Conservation (phyloP, 2,329 filamentous ascomycete genomes). For the Nannizzia gypsea region DNA sequence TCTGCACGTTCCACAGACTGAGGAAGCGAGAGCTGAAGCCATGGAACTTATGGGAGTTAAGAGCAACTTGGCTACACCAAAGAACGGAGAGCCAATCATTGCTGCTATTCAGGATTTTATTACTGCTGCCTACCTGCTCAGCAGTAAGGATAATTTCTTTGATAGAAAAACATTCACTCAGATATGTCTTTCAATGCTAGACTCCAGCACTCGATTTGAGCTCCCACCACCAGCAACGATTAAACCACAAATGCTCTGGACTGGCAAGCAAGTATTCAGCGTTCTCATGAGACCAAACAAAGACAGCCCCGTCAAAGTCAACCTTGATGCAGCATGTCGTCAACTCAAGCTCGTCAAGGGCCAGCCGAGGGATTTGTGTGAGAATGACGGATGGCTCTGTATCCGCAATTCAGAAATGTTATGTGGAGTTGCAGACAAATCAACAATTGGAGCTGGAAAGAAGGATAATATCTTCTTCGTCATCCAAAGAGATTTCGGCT, state of each 20-base stretch:
- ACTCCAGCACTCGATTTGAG: conserved; percentile 63
- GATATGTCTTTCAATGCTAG: conserved; percentile 88
- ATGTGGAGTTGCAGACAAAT: conserved; percentile 97
- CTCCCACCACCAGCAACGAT: conserved; percentile 76
- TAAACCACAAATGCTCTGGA: conserved; percentile 83
- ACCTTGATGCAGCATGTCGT: conserved; percentile 85
- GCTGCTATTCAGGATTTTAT: conserved; percentile 99
- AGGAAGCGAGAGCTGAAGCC: conserved; percentile 89
- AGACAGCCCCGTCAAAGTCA: conserved; percentile 69
- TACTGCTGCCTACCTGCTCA: conserved; percentile 81
- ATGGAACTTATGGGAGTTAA: conserved; percentile 97
- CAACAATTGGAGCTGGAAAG: conserved; percentile 91
- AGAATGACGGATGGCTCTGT: conserved; percentile 81
- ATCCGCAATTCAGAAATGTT: conserved; percentile 95
- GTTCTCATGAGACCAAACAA: conserved; percentile 83
- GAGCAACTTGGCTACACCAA: conserved; percentile 87
- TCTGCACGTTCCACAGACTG: conserved; percentile 90
- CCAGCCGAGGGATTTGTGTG: conserved; percentile 51
- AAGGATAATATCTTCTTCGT: conserved; percentile 98
- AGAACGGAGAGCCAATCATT: conserved; percentile 96
- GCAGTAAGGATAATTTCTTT: conserved; percentile 85
- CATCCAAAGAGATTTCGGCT: conserved; percentile 87
- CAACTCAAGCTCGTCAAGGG: conserved; percentile 45
- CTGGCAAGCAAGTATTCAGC: conserved; percentile 92
- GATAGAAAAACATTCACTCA: conserved; percentile 80